phyloP scores from a whole-genome alignment of 306 rosid genomes.

The Luffa aegyptiaca region DNA sequence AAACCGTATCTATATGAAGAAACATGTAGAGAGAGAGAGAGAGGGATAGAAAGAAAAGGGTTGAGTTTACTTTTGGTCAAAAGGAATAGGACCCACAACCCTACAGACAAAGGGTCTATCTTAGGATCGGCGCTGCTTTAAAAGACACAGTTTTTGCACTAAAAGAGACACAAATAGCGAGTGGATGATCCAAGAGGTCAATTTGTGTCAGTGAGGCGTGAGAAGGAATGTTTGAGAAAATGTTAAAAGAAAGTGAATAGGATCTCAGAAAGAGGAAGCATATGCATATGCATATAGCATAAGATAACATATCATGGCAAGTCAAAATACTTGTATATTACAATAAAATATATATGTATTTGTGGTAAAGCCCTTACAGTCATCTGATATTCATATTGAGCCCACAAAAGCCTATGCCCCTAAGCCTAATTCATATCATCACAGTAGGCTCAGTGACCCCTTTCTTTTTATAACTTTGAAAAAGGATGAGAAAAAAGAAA shows the following conservation, averaged over 20 bases:
- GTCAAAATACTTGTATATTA: not conserved
- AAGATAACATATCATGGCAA: not conserved
- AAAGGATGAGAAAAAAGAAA: not conserved
- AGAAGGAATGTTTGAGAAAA: constrained; percentile 43
- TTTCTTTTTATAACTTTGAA: not conserved
- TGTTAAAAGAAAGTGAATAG: not conserved
- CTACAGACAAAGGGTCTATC: constrained; percentile 39
- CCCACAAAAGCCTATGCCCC: constrained; percentile 3
- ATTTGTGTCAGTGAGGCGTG: constrained; percentile 77
- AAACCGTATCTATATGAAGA: not conserved
- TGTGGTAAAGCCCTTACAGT: not conserved
- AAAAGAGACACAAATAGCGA: not conserved
- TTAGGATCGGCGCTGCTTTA: constrained; percentile 43
- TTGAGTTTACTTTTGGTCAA: constrained; percentile 68
- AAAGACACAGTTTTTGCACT: not conserved
- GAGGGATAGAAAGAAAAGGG: constrained; percentile 10
- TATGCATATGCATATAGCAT: not conserved
- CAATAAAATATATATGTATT: not conserved
- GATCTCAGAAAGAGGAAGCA: not conserved
- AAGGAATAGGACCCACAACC: constrained; percentile 43
- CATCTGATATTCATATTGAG: not conserved
- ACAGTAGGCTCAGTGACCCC: not conserved
- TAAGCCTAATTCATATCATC: not conserved
- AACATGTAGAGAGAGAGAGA: not conserved
- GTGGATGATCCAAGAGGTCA: constrained; percentile 58